phyloP scores from a whole-genome alignment of 1,139 yeast species.

The Suhomyces taliae region DNA sequence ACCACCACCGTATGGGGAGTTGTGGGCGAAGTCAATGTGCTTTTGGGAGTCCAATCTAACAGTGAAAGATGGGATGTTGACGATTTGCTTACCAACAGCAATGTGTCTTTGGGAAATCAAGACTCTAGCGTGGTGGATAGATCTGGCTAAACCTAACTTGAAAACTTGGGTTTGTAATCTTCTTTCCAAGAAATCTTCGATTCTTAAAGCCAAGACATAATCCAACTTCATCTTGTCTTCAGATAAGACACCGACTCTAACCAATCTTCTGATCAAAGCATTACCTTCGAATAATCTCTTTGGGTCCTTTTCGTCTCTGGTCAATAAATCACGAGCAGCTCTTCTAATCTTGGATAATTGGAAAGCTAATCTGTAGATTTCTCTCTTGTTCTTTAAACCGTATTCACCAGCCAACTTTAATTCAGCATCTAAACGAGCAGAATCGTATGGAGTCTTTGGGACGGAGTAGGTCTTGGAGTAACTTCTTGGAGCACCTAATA shows the following conservation, averaged over 20 bases:
- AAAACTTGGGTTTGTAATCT: constrained; percentile 99
- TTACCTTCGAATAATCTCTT: constrained; percentile 99
- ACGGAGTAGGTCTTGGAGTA: constrained; percentile 99
- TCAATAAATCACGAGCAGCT: constrained; percentile 99
- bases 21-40: constrained; percentile 99
- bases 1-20: constrained; percentile 99
- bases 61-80: constrained; percentile 98
- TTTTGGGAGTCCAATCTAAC: constrained; percentile 99
- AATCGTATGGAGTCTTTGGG: constrained; percentile 99
- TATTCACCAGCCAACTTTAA: constrained; percentile 99
- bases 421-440: constrained; percentile 99
- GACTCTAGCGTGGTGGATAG: constrained; percentile 99
- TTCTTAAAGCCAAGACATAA: constrained; percentile 97
- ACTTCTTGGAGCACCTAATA: constrained; percentile 92
- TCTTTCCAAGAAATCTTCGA: constrained; percentile 99
- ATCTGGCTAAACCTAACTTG: constrained; percentile 99
- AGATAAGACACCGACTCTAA: constrained; percentile 96
- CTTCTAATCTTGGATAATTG: constrained; percentile 99
- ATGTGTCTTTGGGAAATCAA: constrained; percentile 98
- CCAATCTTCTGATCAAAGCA: constrained; percentile 98
- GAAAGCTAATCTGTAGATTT: constrained; percentile 97
- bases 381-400: constrained; percentile 99
- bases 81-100: constrained; percentile 99
- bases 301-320: constrained; percentile 99
- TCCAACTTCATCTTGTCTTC: constrained; percentile 99